A percentile compares a stretch with the other conserved stretches of the same genome.
Evolutionary conservation across 768 basidiomycete species (phyloP).

Genomic region (Lactarius psammicola): DNA sequence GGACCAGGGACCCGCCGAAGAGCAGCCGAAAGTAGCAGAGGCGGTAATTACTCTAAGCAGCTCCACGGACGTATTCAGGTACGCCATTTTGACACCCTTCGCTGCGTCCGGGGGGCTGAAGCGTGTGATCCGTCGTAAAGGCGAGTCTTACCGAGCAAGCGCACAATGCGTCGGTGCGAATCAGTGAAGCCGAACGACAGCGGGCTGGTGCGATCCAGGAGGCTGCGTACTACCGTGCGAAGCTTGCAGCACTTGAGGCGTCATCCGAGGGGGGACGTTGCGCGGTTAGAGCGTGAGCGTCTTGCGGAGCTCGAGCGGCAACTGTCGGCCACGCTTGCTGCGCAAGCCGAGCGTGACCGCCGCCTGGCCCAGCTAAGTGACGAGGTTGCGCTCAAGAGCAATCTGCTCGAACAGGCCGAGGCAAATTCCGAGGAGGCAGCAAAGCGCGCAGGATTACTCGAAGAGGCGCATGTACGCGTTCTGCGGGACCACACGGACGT

Average conservation of each 20-base stretch:
- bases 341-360: constrained; percentile 64
- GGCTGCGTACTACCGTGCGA: constrained; percentile 93
- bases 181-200: constrained; percentile 76
- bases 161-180: constrained; percentile 67
- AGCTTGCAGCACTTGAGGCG: constrained; percentile 82
- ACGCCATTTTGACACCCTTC: constrained; percentile 30
- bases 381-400: constrained; percentile 72
- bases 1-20: constrained; percentile 36
- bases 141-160: constrained; percentile 75
- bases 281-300: constrained; percentile 77
- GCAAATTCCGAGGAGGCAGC: constrained; percentile 71
- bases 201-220: constrained; percentile 84
- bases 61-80: constrained; percentile 88
- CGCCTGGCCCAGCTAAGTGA: constrained; percentile 71
- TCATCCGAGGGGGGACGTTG: constrained; percentile 60
- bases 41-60: constrained; percentile 77
- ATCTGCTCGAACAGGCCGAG: constrained; percentile 74
- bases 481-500: constrained; percentile 67
- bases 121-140: constrained; percentile 38
- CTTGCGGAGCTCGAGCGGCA: constrained; percentile 70
- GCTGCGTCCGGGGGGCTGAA: constrained; percentile 3
- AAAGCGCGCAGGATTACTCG: constrained; percentile 72
- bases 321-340: constrained; percentile 57
- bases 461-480: constrained; percentile 63
- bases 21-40: constrained; percentile 58